Evolutionary conservation across 495 filamentous ascomycete genomes (phyloP), one percentile per base, ranked within the genome.

Genomic region (Aspergillus campestris): DNA sequence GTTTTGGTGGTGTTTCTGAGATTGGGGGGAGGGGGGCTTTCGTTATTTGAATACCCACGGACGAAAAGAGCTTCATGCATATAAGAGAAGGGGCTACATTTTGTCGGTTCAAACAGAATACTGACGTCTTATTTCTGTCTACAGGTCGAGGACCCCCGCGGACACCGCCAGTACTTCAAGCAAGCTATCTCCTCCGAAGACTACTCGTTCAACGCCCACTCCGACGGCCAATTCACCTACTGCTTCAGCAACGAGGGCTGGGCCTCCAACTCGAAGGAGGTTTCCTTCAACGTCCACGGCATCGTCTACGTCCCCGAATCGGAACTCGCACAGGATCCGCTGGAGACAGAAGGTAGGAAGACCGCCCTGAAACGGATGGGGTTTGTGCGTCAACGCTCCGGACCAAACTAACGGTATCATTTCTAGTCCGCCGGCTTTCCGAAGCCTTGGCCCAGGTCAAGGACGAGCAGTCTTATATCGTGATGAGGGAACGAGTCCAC

Each of bases 191-290:
- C 89, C 36, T 87, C 84, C 59, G 94, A 92, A 51, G 90, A 95
- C 70, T 86, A 94, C 76, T 87, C 86, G 12, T 97, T 99, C 66
- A 82, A 80, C 29, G 94, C 94, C 31, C 70, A 76, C 37, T 62
- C 78, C 57, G 92, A 98, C 65, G 92, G 92, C 47, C 86, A 85
- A 65, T 95, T 86, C 73, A 71, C 79, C 47, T 98, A 98, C 79
- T 98, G 92, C 79, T 98, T 98, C 77, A 94, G 89, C 66, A 98
- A 98, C 62, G 92, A 97, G 71, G 82, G 90, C 59, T 96, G 88
- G 83, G 82, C 81, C 40, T 87, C 87, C 27, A 84, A 81, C 59
- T 89, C 80, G 55, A 98, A 98, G 71, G 94, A 97, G 60, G 90
- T 98, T 31, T 92, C 87, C 35, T 98, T 98, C 75, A 97, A 98